Evolutionary conservation across 2,329 filamentous ascomycete species (phyloP).

Genomic region (Paraphaeosphaeria sporulosa): DNA sequence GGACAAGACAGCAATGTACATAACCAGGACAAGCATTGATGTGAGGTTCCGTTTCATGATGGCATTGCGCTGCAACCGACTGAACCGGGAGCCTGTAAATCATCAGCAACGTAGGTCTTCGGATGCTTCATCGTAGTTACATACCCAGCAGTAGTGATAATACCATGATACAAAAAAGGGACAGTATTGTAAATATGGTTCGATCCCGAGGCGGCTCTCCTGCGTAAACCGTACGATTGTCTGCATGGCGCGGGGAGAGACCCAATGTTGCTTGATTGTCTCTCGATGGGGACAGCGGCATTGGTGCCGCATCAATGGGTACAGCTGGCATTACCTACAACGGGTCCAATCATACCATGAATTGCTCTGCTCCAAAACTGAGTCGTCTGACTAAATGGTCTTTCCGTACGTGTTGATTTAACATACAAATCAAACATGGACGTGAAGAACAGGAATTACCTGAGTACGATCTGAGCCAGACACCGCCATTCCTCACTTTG

Average conservation of each 20-base stretch:
- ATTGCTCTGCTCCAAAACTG: neutral
- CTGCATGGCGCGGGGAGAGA: constrained; percentile 13
- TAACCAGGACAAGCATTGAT: constrained; percentile 22
- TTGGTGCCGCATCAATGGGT: neutral
- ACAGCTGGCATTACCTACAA: neutral
- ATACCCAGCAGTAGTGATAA: constrained; percentile 27
- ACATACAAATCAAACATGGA: neutral
- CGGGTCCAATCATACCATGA: neutral
- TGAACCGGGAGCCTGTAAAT: constrained; percentile 19
- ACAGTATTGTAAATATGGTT: constrained; percentile 21
- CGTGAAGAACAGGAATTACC: neutral
- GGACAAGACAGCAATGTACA: constrained; percentile 27
- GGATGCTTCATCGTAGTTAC: neutral
- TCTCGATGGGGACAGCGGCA: neutral
- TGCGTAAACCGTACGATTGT: constrained; percentile 13
- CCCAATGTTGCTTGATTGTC: neutral
- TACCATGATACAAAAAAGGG: constrained; percentile 21
- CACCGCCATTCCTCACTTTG: neutral
- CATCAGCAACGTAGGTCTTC: neutral
- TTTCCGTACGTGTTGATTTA: neutral
- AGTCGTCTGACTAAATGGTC: neutral
- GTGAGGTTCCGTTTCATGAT: constrained; percentile 25
- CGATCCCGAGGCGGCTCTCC: constrained; percentile 24
- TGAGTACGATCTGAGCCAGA: neutral
- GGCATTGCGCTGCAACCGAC: constrained; percentile 16